These are phyloP conservation scores for Macrolepiota dolichaula DNA, from an alignment of 768 basidiomycete species.

Conservation along the genomic window DNA sequence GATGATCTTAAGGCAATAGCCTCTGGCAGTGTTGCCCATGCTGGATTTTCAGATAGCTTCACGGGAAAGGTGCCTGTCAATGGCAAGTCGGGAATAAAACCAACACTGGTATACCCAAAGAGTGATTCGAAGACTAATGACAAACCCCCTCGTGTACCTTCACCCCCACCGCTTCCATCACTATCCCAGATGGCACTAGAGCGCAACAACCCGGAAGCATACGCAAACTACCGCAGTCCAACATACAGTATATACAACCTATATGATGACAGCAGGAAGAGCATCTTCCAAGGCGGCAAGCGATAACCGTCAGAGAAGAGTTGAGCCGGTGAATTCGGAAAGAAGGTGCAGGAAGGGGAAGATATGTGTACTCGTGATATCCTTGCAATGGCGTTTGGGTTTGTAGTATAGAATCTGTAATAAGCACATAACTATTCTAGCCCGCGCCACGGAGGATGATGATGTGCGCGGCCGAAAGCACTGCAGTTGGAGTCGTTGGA, in stretches of 20 bases:
- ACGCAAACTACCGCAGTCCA: constrained; percentile 68
- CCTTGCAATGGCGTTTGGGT: background rate
- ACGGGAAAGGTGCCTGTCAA: no score
- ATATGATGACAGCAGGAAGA: constrained; percentile 64
- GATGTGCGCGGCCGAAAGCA: background rate
- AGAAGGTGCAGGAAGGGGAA: background rate
- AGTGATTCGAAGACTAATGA: constrained; percentile 32
- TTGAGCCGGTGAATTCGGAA: background rate
- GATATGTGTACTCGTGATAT: background rate
- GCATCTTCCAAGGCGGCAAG: constrained; percentile 21
- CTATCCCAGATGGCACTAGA: constrained; percentile 75
- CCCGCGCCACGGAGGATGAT: background rate
- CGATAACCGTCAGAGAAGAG: background rate
- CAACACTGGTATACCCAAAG: background rate
- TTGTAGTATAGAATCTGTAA: background rate
- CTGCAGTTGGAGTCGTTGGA: background rate
- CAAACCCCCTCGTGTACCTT: constrained; percentile 75
- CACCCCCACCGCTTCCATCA: constrained; percentile 71
- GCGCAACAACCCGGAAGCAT: constrained; percentile 58
- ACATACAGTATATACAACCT: constrained; percentile 82
- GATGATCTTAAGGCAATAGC: background rate
- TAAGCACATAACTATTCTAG: background rate
- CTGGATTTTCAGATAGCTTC: background rate
- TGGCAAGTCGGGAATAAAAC: background rate
- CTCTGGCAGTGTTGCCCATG: background rate